Percentiles rank a stretch among this genome's conserved stretches.
These are phyloP conservation scores for Passalora sequoiae DNA, from an alignment of 2,329 filamentous ascomycete species.

Conservation along the genomic window DNA sequence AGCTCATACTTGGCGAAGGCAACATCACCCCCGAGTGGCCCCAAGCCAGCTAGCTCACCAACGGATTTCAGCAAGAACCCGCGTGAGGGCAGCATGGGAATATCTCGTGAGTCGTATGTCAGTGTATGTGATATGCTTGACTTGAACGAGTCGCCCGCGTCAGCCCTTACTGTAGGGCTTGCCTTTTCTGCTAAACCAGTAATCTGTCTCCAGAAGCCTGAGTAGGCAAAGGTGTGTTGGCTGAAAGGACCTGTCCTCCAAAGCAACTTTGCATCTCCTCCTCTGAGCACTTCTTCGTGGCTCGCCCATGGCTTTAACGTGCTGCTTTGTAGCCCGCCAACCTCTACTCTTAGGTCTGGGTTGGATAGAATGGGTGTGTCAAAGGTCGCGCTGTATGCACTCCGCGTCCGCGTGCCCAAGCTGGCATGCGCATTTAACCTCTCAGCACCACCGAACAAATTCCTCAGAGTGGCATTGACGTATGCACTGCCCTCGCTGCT, in stretches of 20 bases:
- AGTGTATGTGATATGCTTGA: constrained; percentile 79
- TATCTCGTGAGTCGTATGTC: constrained; percentile 73
- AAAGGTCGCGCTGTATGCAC: constrained; percentile 82
- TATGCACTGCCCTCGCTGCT: constrained; percentile 93
- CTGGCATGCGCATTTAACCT: constrained; percentile 81
- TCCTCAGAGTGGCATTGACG: constrained; percentile 78
- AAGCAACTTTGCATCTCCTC: constrained; percentile 68
- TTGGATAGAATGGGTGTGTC: constrained; percentile 78
- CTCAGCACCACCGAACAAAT: constrained; percentile 92
- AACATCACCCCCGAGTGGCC: constrained; percentile 78
- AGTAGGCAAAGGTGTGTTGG: constrained; percentile 73
- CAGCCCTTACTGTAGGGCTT: constrained; percentile 72
- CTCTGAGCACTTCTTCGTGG: constrained; percentile 82
- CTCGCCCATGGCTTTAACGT: constrained; percentile 90
- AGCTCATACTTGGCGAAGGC: constrained; percentile 91
- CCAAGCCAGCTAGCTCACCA: constrained; percentile 19
- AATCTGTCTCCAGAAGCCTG: constrained; percentile 79
- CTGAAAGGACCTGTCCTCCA: constrained; percentile 61
- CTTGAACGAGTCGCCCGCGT: constrained; percentile 89
- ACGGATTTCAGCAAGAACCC: constrained; percentile 56
- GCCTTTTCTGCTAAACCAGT: constrained; percentile 72
- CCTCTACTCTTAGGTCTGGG: constrained; percentile 70
- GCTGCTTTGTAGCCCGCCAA: constrained; percentile 74
- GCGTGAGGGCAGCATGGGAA: constrained; percentile 73
- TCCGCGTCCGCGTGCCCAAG: constrained; percentile 81